A percentile compares a stretch with the other conserved stretches of the same genome.
Conservation (phyloP, 2,329 filamentous ascomycete genomes). For the Aspergillus ustus region DNA sequence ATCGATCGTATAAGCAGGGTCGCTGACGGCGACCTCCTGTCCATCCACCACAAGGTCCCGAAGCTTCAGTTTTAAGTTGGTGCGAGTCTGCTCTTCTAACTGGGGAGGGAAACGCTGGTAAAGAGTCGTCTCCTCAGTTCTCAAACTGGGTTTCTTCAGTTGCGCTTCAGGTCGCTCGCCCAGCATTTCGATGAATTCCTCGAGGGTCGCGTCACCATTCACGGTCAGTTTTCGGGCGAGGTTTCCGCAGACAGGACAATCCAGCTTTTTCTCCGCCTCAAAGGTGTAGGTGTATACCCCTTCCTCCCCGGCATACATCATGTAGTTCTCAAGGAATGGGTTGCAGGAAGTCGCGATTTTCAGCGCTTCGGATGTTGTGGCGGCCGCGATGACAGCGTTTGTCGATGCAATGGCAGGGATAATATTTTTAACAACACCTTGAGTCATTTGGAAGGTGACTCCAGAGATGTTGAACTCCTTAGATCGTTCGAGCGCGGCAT, state of each 20-base stretch:
- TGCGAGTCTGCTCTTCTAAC: constrained; percentile 80
- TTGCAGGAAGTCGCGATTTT: constrained; percentile 87
- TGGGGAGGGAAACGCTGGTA: constrained; percentile 86
- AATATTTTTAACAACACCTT: constrained; percentile 99
- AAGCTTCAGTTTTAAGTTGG: constrained; percentile 80
- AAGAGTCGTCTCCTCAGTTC: constrained; percentile 78
- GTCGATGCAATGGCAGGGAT: constrained; percentile 98
- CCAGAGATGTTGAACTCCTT: constrained; percentile 87
- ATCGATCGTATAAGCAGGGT: constrained; percentile 82
- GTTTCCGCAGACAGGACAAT: constrained; percentile 93
- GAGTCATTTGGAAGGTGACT: constrained; percentile 92
- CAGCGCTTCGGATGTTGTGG: constrained; percentile 95
- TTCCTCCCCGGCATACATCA: constrained; percentile 99
- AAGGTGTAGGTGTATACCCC: constrained; percentile 98
- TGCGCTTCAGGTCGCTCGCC: constrained; percentile 85
- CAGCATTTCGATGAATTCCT: constrained; percentile 83
- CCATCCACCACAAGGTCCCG: constrained; percentile 76
- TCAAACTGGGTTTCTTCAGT: constrained; percentile 88
- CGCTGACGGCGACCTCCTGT: constrained; percentile 89
- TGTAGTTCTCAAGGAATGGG: constrained; percentile 88
- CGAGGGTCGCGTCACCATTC: constrained; percentile 72
- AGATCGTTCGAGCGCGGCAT: constrained; percentile 79
- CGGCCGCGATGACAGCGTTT: constrained; percentile 93
- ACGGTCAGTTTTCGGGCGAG: constrained; percentile 75
- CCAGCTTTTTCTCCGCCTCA: constrained; percentile 88